Evolutionary conservation across 805 yeast species (phyloP).

Genomic region (Nakazawaea molendinolei): DNA sequence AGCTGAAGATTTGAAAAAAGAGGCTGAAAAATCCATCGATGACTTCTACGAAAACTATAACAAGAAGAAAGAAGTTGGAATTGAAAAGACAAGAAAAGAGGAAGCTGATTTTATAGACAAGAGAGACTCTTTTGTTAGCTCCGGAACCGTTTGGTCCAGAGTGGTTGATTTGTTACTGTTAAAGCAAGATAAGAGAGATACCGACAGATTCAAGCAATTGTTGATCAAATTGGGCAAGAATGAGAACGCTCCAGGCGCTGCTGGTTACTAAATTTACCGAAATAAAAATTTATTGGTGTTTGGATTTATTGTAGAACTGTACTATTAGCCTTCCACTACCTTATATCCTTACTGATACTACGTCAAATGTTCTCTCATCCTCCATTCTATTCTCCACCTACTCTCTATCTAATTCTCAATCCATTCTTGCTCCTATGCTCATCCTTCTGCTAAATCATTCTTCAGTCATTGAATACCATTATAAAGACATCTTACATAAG

Average conservation of each 20-base stretch:
- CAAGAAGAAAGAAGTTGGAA: slow-evolving; percentile 66
- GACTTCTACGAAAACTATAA: slow-evolving; percentile 91
- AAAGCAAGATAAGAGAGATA: slow-evolving; percentile 35
- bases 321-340: too few relatives aligned
- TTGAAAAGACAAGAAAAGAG: slow-evolving; percentile 57
- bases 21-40: slow-evolving; percentile 79
- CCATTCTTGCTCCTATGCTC: too few relatives aligned
- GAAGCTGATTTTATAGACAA: slow-evolving; percentile 65
- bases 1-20: slow-evolving; percentile 58
- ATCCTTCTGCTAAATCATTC: too few relatives aligned
- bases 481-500: too few relatives aligned
- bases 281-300: too few relatives aligned
- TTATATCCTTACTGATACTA: neutral
- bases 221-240: slow-evolving; percentile 49
- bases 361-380: too few relatives aligned
- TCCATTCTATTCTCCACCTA: too few relatives aligned
- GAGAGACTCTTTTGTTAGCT: slow-evolving; percentile 57
- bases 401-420: too few relatives aligned
- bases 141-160: slow-evolving; percentile 50
- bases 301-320: neutral
- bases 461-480: too few relatives aligned
- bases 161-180: slow-evolving; percentile 38
- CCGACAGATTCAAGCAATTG: slow-evolving; percentile 44
- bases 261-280: slow-evolving; percentile 30
- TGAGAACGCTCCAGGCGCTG: slow-evolving; percentile 51